Evolutionary conservation across 257 asterid species (phyloP).

Genomic region (Orobanche coerulescens): DNA sequence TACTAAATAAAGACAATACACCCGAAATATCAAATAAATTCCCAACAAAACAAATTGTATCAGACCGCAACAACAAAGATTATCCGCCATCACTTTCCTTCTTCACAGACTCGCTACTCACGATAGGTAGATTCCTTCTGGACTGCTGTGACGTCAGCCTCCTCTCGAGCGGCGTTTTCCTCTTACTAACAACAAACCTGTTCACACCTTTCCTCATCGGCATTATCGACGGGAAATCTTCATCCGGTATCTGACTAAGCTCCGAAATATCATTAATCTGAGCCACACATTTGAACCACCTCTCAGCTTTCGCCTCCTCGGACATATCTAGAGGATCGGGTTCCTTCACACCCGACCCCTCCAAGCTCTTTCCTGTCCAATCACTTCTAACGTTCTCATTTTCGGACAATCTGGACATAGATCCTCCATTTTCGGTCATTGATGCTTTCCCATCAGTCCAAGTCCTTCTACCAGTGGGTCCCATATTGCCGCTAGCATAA

Average conservation of each 20-base stretch:
- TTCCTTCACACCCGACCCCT: slow-evolving; percentile 79
- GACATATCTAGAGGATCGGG: slow-evolving; percentile 82
- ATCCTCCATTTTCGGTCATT: too few species aligned
- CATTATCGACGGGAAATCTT: slow-evolving; percentile 92
- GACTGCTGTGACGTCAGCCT: slow-evolving; percentile 76
- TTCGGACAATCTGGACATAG: too few species aligned
- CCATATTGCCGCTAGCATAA: slow-evolving; percentile 2
- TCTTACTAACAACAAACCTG: slow-evolving; percentile 91
- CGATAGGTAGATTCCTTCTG: slow-evolving; percentile 62
- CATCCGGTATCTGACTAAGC: slow-evolving; percentile 91
- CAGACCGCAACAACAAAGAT: too few species aligned
- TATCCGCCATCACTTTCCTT: slow-evolving; percentile 35
- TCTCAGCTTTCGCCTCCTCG: slow-evolving; percentile 91
- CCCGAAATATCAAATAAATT: too few species aligned
- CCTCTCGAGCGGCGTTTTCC: slow-evolving; percentile 90
- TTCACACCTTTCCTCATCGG: slow-evolving; percentile 95
- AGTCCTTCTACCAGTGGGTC: too few species aligned
- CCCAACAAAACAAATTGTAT: too few species aligned
- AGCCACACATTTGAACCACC: slow-evolving; percentile 92
- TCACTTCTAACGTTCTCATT: slow-evolving; percentile 29
- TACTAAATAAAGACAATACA: too few species aligned
- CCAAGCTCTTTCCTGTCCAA: slow-evolving; percentile 59
- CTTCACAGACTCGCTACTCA: slow-evolving; percentile 44
- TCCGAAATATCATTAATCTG: slow-evolving; percentile 92
- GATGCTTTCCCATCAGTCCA: too few species aligned